Evolutionary conservation across 768 basidiomycete species (phyloP).

Genomic region (Tulasnella sp.): DNA sequence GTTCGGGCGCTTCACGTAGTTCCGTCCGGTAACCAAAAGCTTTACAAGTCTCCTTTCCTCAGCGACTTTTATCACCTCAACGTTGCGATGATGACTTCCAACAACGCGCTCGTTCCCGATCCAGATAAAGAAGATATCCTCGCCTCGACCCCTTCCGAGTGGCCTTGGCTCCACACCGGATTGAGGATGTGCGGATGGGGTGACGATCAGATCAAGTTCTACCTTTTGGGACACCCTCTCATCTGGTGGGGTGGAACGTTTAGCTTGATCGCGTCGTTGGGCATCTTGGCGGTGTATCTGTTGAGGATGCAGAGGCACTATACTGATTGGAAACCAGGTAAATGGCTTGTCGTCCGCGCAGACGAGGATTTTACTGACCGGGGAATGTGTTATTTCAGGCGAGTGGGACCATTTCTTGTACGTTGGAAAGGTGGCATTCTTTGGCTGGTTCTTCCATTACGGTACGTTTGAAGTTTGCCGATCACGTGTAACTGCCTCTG

Average conservation of each 20-base stretch:
- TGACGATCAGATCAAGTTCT: slow-evolving; percentile 79
- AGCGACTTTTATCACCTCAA: slow-evolving; percentile 99
- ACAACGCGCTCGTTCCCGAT: slow-evolving; percentile 94
- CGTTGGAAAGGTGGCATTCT: slow-evolving; percentile 81
- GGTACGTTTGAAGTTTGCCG: slow-evolving; percentile 40
- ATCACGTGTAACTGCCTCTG: background rate
- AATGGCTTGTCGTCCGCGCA: slow-evolving; percentile 29
- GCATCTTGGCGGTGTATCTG: slow-evolving; percentile 58
- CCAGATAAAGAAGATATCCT: slow-evolving; percentile 98
- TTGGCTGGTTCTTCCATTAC: slow-evolving; percentile 90
- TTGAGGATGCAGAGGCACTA: slow-evolving; percentile 82
- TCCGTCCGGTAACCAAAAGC: slow-evolving; percentile 70
- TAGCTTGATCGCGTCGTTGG: slow-evolving; percentile 51
- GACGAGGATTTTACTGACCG: background rate
- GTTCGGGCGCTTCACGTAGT: slow-evolving; percentile 44
- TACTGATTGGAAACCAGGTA: slow-evolving; percentile 81
- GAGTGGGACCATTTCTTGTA: slow-evolving; percentile 96
- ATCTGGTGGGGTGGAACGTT: slow-evolving; percentile 80
- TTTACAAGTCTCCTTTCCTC: slow-evolving; percentile 85
- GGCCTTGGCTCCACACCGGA: slow-evolving; percentile 86
- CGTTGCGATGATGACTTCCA: slow-evolving; percentile 99
- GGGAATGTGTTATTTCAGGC: slow-evolving; percentile 36
- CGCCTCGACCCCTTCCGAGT: slow-evolving; percentile 85
- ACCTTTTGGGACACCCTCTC: slow-evolving; percentile 84
- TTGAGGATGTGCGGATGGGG: slow-evolving; percentile 98